These are phyloP conservation scores for Ogataea corticis DNA, from an alignment of 805 yeast species.

Conservation along the genomic window DNA sequence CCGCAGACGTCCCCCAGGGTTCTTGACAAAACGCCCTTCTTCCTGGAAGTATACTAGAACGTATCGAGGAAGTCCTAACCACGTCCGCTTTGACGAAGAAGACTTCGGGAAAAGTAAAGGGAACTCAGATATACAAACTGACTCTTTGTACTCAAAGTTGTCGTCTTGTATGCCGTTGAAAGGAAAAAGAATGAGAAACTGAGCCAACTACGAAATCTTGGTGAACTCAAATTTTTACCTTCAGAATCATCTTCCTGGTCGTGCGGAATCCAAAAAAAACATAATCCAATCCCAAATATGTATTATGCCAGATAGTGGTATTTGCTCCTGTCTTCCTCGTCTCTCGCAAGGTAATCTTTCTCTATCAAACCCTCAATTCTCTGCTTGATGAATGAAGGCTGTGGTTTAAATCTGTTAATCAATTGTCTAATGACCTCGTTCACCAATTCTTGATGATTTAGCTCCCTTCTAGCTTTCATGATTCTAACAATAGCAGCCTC, in stretches of 20 bases:
- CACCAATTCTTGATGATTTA: constrained; percentile 66
- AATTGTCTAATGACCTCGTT: constrained; percentile 64
- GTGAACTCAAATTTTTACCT: not conserved
- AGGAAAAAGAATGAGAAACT: too few species aligned
- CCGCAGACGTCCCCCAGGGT: constrained; percentile 16
- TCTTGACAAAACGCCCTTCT: constrained; percentile 23
- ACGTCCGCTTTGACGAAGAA: constrained; percentile 3
- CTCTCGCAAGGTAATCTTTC: constrained; percentile 78
- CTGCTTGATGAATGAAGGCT: constrained; percentile 63
- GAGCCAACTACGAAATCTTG: too few species aligned
- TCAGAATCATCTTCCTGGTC: not conserved
- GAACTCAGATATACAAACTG: not conserved
- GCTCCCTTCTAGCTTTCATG: constrained; percentile 72
- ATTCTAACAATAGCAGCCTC: constrained; percentile 87
- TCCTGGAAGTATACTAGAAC: constrained; percentile 19
- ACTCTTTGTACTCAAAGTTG: not conserved
- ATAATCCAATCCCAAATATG: too few species aligned
- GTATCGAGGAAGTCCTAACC: constrained; percentile 7
- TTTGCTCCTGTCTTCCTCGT: constrained; percentile 53
- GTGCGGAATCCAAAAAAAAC: constrained; percentile 1
- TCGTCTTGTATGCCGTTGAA: not conserved
- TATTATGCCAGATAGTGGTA: constrained; percentile 66
- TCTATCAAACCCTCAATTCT: constrained; percentile 76
- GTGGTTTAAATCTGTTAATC: constrained; percentile 65
- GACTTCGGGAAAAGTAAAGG: not conserved